Evolutionary conservation across 768 basidiomycete species (phyloP), one percentile per base, ranked within the genome.

Genomic region (Lactarius evosmus): DNA sequence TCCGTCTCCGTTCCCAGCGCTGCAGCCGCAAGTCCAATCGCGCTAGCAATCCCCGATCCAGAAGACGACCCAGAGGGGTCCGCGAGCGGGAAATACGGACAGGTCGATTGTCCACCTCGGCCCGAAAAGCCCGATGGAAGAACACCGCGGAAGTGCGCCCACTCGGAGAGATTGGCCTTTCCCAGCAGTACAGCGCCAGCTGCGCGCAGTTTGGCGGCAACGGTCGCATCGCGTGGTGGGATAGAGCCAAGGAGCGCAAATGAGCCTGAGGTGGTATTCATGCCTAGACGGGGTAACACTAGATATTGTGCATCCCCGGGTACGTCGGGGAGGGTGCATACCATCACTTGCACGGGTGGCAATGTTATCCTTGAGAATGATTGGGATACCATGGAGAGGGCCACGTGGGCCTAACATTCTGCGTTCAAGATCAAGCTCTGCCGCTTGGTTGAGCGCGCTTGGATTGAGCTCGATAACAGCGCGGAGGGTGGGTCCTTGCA

Each of bases 1-100:
- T 79, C 75, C 3, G 79, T 82, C 66, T 82, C 82, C 1, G 77
- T 76, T 17, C 82, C 82, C 29, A 83, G 74, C 17, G 78, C 67
- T 8, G 70, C 79, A 0, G 80, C 73, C 3, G 76, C 75, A 30
- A 83, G 75, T 11, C 82, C 81, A 30, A 83, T 69, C 7, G 81
- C 69, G 3, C 73, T 65, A 0, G 75, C 71, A 29, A 78, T 72
- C 1, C 75, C 80, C 61, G 78, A 78, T 7, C 81, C 81, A 8
- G 79, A 77, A 59, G 77, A 78, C 17, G 77, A 78, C 12, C 78
- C 79, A 11, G 72, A 75, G 1, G 80, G 76, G 60, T 78, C 68
- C 17, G 74, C 77, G n/a, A 73, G 70, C 17, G 79, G 81, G 46
- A 75, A 78, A 66, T 80, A 83, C 2, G 80, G 75, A 44, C 70